A percentile compares a stretch with the other conserved stretches of the same genome.
These are phyloP conservation scores for Trametes polyzona DNA, from an alignment of 1,284 basidiomycete genomes.

Conservation along the genomic window DNA sequence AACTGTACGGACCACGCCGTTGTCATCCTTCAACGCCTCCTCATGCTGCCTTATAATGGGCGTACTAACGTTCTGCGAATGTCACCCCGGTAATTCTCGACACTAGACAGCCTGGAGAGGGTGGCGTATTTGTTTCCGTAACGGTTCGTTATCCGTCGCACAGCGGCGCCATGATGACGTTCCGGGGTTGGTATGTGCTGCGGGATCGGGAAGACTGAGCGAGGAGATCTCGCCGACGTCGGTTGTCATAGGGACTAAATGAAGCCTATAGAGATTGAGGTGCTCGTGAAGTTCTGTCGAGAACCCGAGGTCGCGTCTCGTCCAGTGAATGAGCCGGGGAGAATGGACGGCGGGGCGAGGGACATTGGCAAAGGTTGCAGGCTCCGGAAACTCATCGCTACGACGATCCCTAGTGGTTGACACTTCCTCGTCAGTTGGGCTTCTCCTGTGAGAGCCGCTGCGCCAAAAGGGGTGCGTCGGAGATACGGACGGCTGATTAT, in stretches of 20 bases:
- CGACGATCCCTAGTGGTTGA: not conserved
- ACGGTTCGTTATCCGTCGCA: not conserved
- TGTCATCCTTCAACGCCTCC: no score
- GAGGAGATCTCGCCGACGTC: not conserved
- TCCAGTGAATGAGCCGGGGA: no score
- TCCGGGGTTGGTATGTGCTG: not conserved
- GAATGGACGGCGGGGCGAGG: no score
- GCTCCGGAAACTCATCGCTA: not conserved
- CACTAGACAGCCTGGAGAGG: not conserved
- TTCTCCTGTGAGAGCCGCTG: not conserved
- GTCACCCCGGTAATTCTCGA: no score
- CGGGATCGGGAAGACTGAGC: not conserved
- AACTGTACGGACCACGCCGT: no score
- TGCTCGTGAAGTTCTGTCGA: no score
- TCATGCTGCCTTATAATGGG: no score
- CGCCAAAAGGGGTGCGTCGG: not conserved
- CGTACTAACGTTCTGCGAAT: no score
- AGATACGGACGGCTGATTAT: not conserved
- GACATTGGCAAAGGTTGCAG: no score
- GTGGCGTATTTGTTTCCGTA: not conserved
- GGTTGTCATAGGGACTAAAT: constrained; percentile 3
- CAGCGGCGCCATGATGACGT: not conserved
- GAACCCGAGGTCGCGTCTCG: no score
- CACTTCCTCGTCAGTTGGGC: not conserved
- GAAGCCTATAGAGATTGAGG: not conserved